Evolutionary conservation across 2,329 filamentous ascomycete species (phyloP), one percentile per base, ranked within the genome.

Genomic region (Fusarium sp.): DNA sequence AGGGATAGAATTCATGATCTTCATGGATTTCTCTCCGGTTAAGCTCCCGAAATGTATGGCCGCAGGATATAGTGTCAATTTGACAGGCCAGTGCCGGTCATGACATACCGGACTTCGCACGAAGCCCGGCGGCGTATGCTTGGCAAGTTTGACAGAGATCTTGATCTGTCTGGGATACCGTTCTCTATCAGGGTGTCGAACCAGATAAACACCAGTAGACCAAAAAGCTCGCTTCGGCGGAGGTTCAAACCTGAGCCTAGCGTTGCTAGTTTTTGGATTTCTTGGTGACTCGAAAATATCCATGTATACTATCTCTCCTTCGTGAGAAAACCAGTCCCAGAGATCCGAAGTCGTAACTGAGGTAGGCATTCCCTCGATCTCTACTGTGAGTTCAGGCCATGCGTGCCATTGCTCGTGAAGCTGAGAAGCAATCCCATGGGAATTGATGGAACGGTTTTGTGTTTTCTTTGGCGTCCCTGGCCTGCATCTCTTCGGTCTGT

Each of bases 21-120:
- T 87, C 85, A 94, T 89, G 0, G 83, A 82, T 5, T 80, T 81
- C 7, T 87, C 84, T 2, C 84, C 80, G 3, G 85, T 73, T 80
- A 89, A 84, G 42, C 89, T 82, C 0, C 93, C 92, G 71, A 94
- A 91, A 20, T 89, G 85, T 3, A 94, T 75, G 1, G 80, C 81
- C 3, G 77, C 73, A 5, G 86, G 82, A 3, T 78, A 74, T 3
- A 90, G 69, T 18, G 76, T 82, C 78, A 87, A 79, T 23, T 75
- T 76, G 26, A 76, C 64, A 3, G 80, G 78, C 45, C 81, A 80
- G 9, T 40, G 50, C 9, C 74, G 69, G 7, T 72, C 71, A 13
- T 50, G 45, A 18, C 58, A 66, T 27, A 75, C 57, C 2, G 67
- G 73, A 26, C 72, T 77, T 42, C 52, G 54, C 12, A 76, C 26